These are phyloP conservation scores for Cladochytrium tenue DNA, from an alignment of 371 early-diverging fungal species.

Conservation along the genomic window DNA sequence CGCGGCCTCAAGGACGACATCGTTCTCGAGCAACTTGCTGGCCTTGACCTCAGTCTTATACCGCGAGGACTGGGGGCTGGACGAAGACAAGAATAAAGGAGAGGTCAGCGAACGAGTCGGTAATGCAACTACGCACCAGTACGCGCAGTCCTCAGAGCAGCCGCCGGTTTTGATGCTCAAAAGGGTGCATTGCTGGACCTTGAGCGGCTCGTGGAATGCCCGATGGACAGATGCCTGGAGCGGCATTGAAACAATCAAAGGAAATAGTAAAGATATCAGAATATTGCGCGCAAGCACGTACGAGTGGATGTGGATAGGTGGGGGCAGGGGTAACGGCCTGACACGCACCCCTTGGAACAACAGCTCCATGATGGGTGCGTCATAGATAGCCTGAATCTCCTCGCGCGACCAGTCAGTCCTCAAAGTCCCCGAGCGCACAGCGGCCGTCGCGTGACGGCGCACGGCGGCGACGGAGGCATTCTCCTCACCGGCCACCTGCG, in stretches of 20 bases:
- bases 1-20: constrained; percentile 74
- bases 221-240: constrained; percentile 76
- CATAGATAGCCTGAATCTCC: constrained; percentile 75
- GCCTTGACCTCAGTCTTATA: constrained; percentile 76
- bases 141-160: constrained; percentile 84
- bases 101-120: neutral
- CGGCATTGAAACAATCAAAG: neutral
- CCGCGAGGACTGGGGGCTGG: constrained; percentile 68
- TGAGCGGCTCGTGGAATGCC: constrained; percentile 68
- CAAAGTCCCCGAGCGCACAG: constrained; percentile 20
- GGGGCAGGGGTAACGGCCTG: neutral
- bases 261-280: neutral
- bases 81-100: neutral
- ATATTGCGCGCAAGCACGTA: neutral
- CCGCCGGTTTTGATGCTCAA: constrained; percentile 88
- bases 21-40: constrained; percentile 71
- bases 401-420: constrained; percentile 76
- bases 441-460: neutral
- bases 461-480: no score
- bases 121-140: constrained; percentile 56
- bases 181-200: constrained; percentile 82
- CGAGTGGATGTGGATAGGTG: neutral
- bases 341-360: constrained; percentile 72
- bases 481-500: no score
- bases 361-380: constrained; percentile 80